Evolutionary conservation across 352 stramenopile genomes (phyloP).

Genomic region (Pythium dissimile): DNA sequence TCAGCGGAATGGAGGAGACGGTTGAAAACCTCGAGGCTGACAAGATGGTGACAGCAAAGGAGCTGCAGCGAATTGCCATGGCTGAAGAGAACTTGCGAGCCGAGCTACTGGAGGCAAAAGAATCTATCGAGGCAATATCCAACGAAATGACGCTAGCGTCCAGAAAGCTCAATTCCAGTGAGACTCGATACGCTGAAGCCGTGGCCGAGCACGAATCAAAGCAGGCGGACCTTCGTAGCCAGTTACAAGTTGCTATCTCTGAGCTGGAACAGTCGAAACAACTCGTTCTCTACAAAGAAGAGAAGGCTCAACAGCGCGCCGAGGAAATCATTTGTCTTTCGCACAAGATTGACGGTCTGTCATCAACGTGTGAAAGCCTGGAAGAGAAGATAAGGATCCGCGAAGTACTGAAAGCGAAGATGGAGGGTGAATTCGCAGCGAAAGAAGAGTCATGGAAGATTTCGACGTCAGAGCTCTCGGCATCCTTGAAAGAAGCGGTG

Average conservation of each 20-base stretch:
- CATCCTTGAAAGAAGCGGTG: neutral
- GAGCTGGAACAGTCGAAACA: neutral
- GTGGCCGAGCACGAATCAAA: too few species aligned
- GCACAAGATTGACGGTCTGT: too few species aligned
- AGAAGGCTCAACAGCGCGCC: too few species aligned
- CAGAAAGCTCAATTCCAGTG: too few species aligned
- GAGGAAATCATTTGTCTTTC: too few species aligned
- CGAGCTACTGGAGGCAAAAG: neutral
- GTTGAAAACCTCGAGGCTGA: slow-evolving; percentile 18
- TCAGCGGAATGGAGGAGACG: slow-evolving; percentile 21
- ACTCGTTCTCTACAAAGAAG: too few species aligned
- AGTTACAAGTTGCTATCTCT: too few species aligned
- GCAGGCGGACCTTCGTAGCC: too few species aligned
- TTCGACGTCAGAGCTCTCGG: neutral
- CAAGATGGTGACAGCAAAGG: neutral
- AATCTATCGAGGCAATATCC: too few species aligned
- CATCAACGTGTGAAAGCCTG: neutral
- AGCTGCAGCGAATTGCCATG: neutral
- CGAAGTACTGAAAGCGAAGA: neutral
- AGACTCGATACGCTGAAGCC: too few species aligned
- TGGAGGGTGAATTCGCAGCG: neutral
- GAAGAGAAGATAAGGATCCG: neutral
- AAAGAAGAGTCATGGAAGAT: neutral
- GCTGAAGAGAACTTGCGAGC: neutral
- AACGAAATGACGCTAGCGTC: too few species aligned